Evolutionary conservation across 129 eudicot species (phyloP).

Genomic region (Calendula officinalis): DNA sequence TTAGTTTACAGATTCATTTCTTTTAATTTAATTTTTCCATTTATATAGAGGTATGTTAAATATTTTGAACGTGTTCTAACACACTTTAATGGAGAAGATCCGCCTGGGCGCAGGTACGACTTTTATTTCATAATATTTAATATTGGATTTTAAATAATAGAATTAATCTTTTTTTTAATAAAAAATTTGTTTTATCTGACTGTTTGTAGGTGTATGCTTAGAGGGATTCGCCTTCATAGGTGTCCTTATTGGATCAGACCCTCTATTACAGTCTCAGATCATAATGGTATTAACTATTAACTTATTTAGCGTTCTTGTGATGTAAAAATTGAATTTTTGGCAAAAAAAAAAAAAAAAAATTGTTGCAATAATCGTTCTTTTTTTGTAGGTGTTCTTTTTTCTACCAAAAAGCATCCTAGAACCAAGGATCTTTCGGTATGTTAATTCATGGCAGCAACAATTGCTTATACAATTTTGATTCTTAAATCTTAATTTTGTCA

Average conservation of each 20-base stretch:
- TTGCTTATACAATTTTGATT: background rate
- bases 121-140: background rate
- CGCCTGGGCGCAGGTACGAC: constrained; percentile 96
- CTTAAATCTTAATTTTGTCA: background rate
- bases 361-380: background rate
- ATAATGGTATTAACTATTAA: constrained; percentile 54
- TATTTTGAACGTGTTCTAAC: constrained; percentile 80
- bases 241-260: constrained; percentile 98
- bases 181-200: background rate
- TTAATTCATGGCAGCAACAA: background rate
- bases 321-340: background rate
- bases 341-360: too few relatives aligned
- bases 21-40: background rate
- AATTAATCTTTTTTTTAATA: background rate
- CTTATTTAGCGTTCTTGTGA: background rate
- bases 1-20: background rate
- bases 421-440: constrained; percentile 59
- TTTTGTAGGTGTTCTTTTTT: constrained; percentile 45
- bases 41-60: constrained; percentile 80
- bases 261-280: constrained; percentile 78
- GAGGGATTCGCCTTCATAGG: constrained; percentile 92
- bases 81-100: constrained; percentile 92
- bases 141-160: background rate
- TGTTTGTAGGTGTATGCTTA: constrained; percentile 81
- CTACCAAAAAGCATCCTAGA: constrained; percentile 56